phyloP scores from a whole-genome alignment of 2,329 filamentous ascomycete species.

The Leptodontidium sp. region DNA sequence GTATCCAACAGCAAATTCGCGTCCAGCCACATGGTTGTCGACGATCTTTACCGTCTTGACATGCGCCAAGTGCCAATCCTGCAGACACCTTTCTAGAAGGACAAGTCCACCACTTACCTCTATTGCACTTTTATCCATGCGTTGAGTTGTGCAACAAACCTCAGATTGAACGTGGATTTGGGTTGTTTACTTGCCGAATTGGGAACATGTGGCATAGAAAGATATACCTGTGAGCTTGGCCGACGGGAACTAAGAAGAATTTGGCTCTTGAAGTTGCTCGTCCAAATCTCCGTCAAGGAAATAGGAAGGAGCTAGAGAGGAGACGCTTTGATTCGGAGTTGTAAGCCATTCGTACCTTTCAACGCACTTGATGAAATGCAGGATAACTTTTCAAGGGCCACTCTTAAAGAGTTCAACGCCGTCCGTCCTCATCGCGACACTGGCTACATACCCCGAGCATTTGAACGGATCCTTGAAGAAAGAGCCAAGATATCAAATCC shows the following conservation, averaged over 20 bases:
- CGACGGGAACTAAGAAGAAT: too few species aligned
- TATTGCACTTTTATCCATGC: background rate
- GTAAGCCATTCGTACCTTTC: too few species aligned
- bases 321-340: too few species aligned
- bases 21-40: background rate
- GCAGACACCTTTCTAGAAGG: constrained; percentile 1
- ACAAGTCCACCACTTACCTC: background rate
- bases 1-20: background rate
- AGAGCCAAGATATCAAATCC: too few species aligned
- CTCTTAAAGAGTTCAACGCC: background rate
- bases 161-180: background rate
- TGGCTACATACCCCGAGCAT: background rate
- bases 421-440: background rate
- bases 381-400: too few species aligned
- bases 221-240: too few species aligned
- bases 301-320: too few species aligned
- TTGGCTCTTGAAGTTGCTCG: too few species aligned
- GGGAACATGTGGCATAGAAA: background rate
- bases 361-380: too few species aligned
- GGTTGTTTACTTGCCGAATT: background rate
- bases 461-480: too few species aligned
- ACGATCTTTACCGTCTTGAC: background rate
- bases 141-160: background rate
- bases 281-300: too few species aligned
- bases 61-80: background rate